Conservation (phyloP, 768 basidiomycete species). For the Podaxis carcinomalis region DNA sequence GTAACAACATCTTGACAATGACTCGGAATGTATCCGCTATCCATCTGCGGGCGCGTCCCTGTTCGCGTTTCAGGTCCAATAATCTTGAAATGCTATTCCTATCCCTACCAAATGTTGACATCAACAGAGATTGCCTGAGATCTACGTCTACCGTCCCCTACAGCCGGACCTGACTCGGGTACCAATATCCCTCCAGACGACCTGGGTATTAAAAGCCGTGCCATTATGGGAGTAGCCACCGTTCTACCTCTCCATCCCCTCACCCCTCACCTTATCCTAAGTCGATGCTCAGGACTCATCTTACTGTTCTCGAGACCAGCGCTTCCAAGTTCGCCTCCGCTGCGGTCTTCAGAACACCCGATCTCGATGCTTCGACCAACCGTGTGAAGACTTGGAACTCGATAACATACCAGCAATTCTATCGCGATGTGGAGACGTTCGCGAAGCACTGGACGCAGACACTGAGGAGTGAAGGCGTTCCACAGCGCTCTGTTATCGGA, state of each 20-base stretch:
- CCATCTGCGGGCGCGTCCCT: conserved; percentile 31
- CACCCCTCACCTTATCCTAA: conserved; percentile 17
- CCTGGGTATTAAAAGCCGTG: conserved; percentile 13
- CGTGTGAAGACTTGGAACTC: conserved; percentile 50
- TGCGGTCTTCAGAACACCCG: conserved; percentile 60
- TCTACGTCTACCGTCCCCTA: conserved; percentile 23
- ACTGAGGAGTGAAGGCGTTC: conserved; percentile 44
- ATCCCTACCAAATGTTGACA: conserved; percentile 22
- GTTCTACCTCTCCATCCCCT: conserved; percentile 13
- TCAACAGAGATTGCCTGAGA: conserved; percentile 24
- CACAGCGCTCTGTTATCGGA: conserved; percentile 58
- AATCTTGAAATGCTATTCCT: conserved; percentile 26
- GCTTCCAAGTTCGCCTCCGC: conserved; percentile 44
- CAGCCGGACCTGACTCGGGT: conserved; percentile 30
- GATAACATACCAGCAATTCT: conserved; percentile 64
- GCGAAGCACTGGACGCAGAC: conserved; percentile 59
- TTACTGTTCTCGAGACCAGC: conserved; percentile 57
- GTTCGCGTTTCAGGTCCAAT: conserved; percentile 29
- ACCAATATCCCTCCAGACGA: conserved; percentile 19
- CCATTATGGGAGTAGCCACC: background rate
- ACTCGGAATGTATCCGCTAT: conserved; percentile 31
- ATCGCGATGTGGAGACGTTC: conserved; percentile 56
- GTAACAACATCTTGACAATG: conserved; percentile 13
- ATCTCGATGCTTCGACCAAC: conserved; percentile 36
- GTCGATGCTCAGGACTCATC: conserved; percentile 48